Evolutionary conservation across 2,329 filamentous ascomycete species (phyloP).

Genomic region (Pseudogymnoascus sp.): DNA sequence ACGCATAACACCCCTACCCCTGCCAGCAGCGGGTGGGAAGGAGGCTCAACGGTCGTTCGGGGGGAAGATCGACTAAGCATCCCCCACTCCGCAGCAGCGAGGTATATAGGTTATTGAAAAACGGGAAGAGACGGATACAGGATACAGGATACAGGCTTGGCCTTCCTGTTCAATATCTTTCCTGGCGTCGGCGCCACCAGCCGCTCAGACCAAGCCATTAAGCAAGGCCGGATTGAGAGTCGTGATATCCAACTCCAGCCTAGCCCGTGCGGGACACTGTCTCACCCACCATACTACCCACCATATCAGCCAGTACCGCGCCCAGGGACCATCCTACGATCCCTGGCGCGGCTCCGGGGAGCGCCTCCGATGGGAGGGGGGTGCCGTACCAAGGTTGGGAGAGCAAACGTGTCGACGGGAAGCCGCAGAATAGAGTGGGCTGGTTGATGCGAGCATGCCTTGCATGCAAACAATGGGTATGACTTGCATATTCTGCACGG

Average conservation of each 20-base stretch:
- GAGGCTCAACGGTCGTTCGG: too few relatives aligned
- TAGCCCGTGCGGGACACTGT: too few relatives aligned
- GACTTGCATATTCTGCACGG: not conserved
- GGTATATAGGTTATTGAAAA: not conserved
- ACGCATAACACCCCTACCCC: too few relatives aligned
- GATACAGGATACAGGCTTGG: not conserved
- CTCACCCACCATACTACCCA: not conserved
- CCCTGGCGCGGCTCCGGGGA: not conserved
- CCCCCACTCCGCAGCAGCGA: too few relatives aligned
- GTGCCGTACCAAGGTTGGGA: not conserved
- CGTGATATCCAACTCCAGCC: not conserved
- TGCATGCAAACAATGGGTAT: not conserved
- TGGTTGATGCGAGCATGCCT: not conserved
- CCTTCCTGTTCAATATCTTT: not conserved
- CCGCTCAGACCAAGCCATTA: not conserved
- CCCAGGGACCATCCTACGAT: not conserved
- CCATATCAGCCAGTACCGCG: not conserved
- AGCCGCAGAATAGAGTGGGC: not conserved
- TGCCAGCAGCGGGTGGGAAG: too few relatives aligned
- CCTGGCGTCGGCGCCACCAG: not conserved
- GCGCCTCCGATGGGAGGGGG: not conserved
- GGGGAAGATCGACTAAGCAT: too few relatives aligned
- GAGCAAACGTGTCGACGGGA: not conserved
- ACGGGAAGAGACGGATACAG: too few relatives aligned
- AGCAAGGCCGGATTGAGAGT: not conserved